These are phyloP conservation scores for Nicotiana sylvestris DNA, from an alignment of 257 asterid species.

Conservation along the genomic window DNA sequence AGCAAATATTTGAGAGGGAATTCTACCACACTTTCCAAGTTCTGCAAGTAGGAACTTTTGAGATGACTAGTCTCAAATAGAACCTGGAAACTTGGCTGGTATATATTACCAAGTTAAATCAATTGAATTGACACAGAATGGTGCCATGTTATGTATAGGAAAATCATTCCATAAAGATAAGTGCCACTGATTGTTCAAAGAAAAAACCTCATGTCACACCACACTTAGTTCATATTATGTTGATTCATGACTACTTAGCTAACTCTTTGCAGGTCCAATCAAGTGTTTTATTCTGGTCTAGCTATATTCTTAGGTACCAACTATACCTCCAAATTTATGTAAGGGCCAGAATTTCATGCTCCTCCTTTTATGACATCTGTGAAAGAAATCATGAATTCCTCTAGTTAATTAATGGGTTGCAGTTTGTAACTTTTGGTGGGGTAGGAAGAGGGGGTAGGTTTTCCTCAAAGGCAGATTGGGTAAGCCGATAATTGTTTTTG, in stretches of 20 bases:
- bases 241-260: conserved; percentile 8
- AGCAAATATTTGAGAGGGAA: background rate
- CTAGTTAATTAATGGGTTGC: background rate
- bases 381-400: background rate
- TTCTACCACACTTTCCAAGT: background rate
- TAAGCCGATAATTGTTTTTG: no score
- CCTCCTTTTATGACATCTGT: background rate
- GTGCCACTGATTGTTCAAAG: background rate
- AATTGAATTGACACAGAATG: background rate
- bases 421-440: background rate
- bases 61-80: background rate
- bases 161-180: conserved; percentile 7
- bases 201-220: conserved; percentile 6
- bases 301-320: background rate
- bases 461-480: no score
- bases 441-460: no score
- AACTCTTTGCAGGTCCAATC: conserved; percentile 11
- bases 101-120: background rate
- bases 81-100: background rate
- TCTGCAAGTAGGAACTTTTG: background rate
- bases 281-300: background rate
- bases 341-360: background rate
- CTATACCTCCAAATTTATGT: background rate
- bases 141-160: background rate
- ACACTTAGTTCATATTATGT: background rate